Base-by-base conservation (phyloP, 2,329 filamentous ascomycete species). In the Fusarium bulbicola region DNA sequence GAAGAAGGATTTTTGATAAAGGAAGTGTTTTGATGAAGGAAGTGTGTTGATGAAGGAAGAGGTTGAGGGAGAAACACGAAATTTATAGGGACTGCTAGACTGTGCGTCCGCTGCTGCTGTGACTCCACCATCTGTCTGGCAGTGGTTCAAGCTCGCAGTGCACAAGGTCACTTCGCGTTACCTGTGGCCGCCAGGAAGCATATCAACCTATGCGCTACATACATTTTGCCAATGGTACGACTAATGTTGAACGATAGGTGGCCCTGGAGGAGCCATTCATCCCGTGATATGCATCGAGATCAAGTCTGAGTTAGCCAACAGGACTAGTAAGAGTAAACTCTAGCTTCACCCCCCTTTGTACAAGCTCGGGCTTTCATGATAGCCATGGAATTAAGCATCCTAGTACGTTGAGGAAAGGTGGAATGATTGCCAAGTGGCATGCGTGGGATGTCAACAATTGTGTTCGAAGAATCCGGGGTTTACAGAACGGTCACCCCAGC, bases 351-450 rank as follows among this genome's bases (percentile, higher is more conserved):
- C 26, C 28, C 3, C 28, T 49, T 24, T 15, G n/a, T 18, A n/a
- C 21, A 32, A 32, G 28, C 15, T 13, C 13, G 11, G 13, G 28
- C 15, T 18, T 32, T 18, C 15, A 49, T 21, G 46, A 13, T n/a
- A 9, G 6, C 30, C 7, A 7, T 3, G 7, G 3, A 18, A 3
- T 13, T 4, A 18, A 18, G 15, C 16, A 18, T 18, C 16, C 16
- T 13, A 32, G 14, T 12, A 10, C 13, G 11, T n/a, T 32, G 28
- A 18, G 7, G 28, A n/a, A 24, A 11, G 45, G 13, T 7, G 20
- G 9, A 21, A 30, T 7, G 28, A 30, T 15, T 34, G 32, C 32
- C 45, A 47, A 47, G 10, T 21, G 11, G 2, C 15, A 13, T 49
- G 20, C 6, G 7, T 47, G 20, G 6, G 16, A 4, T n/a, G 20